Conservation (phyloP, 805 yeast genomes). For the Metschnikowia anglica region DNA sequence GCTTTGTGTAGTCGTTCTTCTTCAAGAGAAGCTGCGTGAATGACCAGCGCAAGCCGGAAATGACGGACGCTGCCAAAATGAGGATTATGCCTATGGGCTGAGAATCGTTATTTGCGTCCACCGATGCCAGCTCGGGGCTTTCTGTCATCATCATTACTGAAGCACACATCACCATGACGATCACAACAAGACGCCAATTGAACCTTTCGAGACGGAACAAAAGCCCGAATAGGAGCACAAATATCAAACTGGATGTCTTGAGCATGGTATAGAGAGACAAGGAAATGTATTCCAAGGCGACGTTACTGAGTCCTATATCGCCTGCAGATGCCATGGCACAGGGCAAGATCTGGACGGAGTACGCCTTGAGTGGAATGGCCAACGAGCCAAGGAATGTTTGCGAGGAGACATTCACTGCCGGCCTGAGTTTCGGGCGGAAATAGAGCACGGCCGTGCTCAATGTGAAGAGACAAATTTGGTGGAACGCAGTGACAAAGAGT, state of each 20-base stretch:
- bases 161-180: constrained; percentile 73
- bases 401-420: constrained; percentile 23
- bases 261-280: constrained; percentile 89
- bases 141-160: constrained; percentile 90
- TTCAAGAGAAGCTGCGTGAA: constrained; percentile 81
- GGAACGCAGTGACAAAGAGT: constrained; percentile 77
- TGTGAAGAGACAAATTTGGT: constrained; percentile 68
- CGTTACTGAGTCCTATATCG: constrained; percentile 91
- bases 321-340: constrained; percentile 88
- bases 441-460: constrained; percentile 50
- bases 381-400: constrained; percentile 18
- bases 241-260: constrained; percentile 82
- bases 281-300: constrained; percentile 75
- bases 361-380: constrained; percentile 26
- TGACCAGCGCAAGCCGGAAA: constrained; percentile 94
- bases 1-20: constrained; percentile 54
- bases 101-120: constrained; percentile 21
- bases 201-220: constrained; percentile 75
- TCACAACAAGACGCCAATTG: constrained; percentile 61
- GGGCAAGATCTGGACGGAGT: constrained; percentile 63
- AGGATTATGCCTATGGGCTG: constrained; percentile 60
- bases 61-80: constrained; percentile 73
- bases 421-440: constrained; percentile 49
- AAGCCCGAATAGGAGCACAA: constrained; percentile 87
- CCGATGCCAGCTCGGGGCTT: constrained; percentile 23